These are phyloP conservation scores for Biscutella laevigata DNA, from an alignment of 441 rosid species.

Conservation along the genomic window DNA sequence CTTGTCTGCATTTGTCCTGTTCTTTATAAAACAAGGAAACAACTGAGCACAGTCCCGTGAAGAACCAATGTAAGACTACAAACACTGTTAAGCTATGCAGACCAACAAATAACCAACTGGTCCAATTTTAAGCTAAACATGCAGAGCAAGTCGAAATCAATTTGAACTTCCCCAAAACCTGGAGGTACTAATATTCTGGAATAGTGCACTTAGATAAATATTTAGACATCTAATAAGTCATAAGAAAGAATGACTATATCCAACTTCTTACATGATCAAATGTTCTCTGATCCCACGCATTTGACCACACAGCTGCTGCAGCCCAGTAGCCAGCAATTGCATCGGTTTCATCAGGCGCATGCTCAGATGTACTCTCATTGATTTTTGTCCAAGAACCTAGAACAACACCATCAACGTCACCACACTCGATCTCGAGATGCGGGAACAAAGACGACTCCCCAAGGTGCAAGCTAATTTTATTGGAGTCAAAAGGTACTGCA, in stretches of 20 bases:
- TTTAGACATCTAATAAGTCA: constrained; percentile 13
- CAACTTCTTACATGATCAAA: constrained; percentile 71
- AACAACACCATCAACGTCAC: constrained; percentile 96
- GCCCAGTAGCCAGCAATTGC: constrained; percentile 88
- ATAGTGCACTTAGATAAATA: constrained; percentile 13
- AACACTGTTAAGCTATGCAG: background rate
- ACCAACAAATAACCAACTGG: background rate
- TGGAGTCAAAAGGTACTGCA: constrained; percentile 30
- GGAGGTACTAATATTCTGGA: constrained; percentile 14
- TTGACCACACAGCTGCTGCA: constrained; percentile 93
- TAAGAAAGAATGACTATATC: constrained; percentile 2
- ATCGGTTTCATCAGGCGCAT: constrained; percentile 45
- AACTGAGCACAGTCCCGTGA: background rate
- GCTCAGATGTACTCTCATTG: constrained; percentile 42
- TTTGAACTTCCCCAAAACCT: constrained; percentile 3
- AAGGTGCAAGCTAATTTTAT: constrained; percentile 41
- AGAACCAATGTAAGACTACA: background rate
- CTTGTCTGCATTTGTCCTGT: background rate
- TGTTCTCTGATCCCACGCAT: constrained; percentile 91
- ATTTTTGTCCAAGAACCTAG: constrained; percentile 82
- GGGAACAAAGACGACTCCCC: constrained; percentile 37
- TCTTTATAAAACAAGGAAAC: background rate
- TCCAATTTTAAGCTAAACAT: constrained; percentile 10
- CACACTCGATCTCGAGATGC: constrained; percentile 57
- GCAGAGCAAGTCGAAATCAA: constrained; percentile 7